phyloP scores from a whole-genome alignment of 2,329 filamentous ascomycete genomes.

The Fusarium compactum region DNA sequence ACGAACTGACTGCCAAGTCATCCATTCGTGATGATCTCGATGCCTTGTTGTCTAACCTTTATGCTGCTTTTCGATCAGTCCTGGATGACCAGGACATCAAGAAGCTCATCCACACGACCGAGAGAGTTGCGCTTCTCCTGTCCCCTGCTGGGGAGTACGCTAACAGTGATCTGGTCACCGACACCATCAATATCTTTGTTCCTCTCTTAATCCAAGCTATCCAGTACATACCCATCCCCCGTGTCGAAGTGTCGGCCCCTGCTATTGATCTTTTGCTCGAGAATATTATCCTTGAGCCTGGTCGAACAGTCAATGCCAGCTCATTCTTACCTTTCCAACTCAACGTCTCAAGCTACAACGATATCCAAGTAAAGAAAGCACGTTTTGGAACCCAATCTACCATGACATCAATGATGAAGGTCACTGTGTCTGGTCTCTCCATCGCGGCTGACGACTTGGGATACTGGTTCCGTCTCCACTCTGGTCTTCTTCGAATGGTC shows the following conservation, averaged over 20 bases:
- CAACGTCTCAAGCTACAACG: constrained; percentile 85
- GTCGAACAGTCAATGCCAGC: constrained; percentile 82
- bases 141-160: constrained; percentile 73
- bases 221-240: constrained; percentile 90
- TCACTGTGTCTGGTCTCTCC: constrained; percentile 86
- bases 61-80: constrained; percentile 75
- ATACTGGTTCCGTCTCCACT: constrained; percentile 87
- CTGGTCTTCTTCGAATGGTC: constrained; percentile 77
- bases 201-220: constrained; percentile 81
- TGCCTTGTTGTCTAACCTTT: constrained; percentile 74
- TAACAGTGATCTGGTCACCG: constrained; percentile 79
- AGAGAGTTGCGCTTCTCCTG: constrained; percentile 76
- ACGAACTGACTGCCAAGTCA: constrained; percentile 75
- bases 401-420: constrained; percentile 77
- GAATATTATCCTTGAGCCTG: constrained; percentile 90
- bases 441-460: constrained; percentile 88
- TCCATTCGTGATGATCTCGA: constrained; percentile 80
- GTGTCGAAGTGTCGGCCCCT: constrained; percentile 87
- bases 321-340: constrained; percentile 91
- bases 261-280: constrained; percentile 88
- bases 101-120: constrained; percentile 74
- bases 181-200: constrained; percentile 83
- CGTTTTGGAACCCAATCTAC: constrained; percentile 70
- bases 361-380: constrained; percentile 86
- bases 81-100: constrained; percentile 78